Percentiles rank a stretch among this genome's conserved stretches.
These are phyloP conservation scores for Endocladia muricata DNA, from an alignment of 31 red algal genomes.

Conservation along the genomic window DNA sequence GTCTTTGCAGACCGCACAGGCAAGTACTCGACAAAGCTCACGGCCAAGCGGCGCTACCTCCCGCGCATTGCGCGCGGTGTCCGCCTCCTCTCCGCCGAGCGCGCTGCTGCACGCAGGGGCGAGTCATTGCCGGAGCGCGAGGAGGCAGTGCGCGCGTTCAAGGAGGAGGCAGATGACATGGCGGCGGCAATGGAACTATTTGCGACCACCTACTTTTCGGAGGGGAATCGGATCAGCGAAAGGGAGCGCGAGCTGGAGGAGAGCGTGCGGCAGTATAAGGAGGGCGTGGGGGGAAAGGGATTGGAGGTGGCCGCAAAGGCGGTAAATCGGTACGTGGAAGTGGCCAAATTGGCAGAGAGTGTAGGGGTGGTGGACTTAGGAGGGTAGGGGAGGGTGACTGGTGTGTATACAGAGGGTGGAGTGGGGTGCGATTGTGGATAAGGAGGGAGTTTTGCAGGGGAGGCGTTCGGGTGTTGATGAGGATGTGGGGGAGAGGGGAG, in stretches of 20 bases:
- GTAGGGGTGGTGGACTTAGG: neutral
- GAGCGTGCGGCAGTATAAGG: no score
- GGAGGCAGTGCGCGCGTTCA: neutral
- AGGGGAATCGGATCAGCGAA: slow-evolving; percentile 63
- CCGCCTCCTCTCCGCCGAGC: neutral
- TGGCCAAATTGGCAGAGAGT: slow-evolving; percentile 15
- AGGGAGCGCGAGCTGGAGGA: slow-evolving; percentile 27
- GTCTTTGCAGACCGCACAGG: slow-evolving; percentile 77
- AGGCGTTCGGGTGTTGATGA: no score
- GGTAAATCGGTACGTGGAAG: slow-evolving; percentile 2
- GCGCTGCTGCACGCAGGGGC: neutral
- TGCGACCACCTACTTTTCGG: slow-evolving; percentile 67
- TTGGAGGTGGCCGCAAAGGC: neutral
- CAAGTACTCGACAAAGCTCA: slow-evolving; percentile 83
- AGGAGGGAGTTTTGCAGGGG: no score
- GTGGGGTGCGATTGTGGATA: no score
- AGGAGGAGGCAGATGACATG: slow-evolving; percentile 18
- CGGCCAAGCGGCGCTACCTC: slow-evolving; percentile 74
- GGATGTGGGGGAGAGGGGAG: no score
- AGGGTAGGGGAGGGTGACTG: no score
- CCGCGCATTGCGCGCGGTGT: slow-evolving; percentile 59
- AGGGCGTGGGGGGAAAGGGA: no score
- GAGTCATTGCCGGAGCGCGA: neutral
- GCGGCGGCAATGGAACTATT: slow-evolving; percentile 45
- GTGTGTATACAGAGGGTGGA: no score